Percentiles rank a stretch among this genome's conserved stretches.
phyloP scores from a whole-genome alignment of 495 filamentous ascomycete species.

The Evansstolkia leycettana region DNA sequence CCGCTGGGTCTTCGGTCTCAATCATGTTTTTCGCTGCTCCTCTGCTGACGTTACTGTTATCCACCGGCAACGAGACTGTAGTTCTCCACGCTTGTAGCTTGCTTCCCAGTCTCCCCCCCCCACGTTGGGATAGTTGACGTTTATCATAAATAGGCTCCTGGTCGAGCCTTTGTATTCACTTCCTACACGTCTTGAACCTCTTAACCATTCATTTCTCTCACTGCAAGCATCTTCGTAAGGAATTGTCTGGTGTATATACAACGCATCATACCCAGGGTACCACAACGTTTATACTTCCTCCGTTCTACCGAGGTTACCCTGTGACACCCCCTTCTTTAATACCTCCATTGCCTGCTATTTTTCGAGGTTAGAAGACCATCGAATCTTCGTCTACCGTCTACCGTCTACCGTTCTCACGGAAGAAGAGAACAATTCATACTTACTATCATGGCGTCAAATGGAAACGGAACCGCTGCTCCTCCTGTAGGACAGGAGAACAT shows the following conservation, averaged over 20 bases:
- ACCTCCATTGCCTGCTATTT: background rate
- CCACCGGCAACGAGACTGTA: background rate
- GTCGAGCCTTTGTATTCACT: too few species aligned
- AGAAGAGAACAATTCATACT: too few species aligned
- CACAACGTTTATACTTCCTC: constrained; percentile 10
- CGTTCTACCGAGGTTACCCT: constrained; percentile 19
- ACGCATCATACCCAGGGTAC: background rate
- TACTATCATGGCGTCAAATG: background rate
- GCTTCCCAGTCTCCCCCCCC: background rate
- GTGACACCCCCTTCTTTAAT: constrained; percentile 1
- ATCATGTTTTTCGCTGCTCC: background rate
- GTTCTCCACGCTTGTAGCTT: background rate
- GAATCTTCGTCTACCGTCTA: too few species aligned
- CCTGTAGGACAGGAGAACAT: constrained; percentile 56
- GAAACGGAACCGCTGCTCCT: constrained; percentile 20
- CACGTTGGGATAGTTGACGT: background rate
- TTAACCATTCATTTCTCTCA: too few species aligned
- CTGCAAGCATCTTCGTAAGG: too few species aligned
- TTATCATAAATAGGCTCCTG: too few species aligned
- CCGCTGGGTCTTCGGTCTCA: too few species aligned
- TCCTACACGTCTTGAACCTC: background rate
- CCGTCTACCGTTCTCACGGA: too few species aligned
- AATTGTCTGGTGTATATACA: background rate
- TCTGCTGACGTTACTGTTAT: constrained; percentile 4
- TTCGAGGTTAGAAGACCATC: background rate